Evolutionary conservation across 2,329 filamentous ascomycete genomes (phyloP).

Genomic region (Acrocalymma vagum): DNA sequence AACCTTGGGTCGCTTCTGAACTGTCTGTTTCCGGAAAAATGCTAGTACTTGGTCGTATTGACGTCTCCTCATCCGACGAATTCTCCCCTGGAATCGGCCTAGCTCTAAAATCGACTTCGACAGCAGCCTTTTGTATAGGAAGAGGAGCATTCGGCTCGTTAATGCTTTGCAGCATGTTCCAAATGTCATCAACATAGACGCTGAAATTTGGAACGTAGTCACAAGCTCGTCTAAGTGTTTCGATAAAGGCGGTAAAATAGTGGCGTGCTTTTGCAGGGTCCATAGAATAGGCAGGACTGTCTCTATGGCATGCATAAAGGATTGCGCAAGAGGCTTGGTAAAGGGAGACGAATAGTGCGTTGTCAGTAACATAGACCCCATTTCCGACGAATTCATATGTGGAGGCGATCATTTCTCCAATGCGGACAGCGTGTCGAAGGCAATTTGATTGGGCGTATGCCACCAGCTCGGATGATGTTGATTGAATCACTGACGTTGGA

Average conservation of each 20-base stretch:
- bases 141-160: constrained; percentile 9
- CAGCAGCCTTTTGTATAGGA: constrained; percentile 9
- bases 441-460: constrained; percentile 16
- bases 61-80: constrained; percentile 5
- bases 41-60: neutral
- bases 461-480: constrained; percentile 12
- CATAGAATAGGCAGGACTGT: constrained; percentile 18
- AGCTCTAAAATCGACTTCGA: constrained; percentile 16
- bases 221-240: constrained; percentile 1
- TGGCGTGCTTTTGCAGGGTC: constrained; percentile 8
- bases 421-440: constrained; percentile 12
- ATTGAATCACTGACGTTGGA: constrained; percentile 7
- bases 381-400: constrained; percentile 5
- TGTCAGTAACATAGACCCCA: constrained; percentile 8
- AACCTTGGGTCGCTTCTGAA: neutral
- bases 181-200: constrained; percentile 17
- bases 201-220: constrained; percentile 9
- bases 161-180: constrained; percentile 19
- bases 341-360: constrained; percentile 11
- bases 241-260: constrained; percentile 16
- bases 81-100: constrained; percentile 5
- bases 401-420: constrained; percentile 14
- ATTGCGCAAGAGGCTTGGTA: constrained; percentile 23
- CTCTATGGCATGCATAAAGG: constrained; percentile 19
- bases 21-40: neutral